Conservation (phyloP, 1,139 yeast species). For the Meyerozyma elateridarum region DNA sequence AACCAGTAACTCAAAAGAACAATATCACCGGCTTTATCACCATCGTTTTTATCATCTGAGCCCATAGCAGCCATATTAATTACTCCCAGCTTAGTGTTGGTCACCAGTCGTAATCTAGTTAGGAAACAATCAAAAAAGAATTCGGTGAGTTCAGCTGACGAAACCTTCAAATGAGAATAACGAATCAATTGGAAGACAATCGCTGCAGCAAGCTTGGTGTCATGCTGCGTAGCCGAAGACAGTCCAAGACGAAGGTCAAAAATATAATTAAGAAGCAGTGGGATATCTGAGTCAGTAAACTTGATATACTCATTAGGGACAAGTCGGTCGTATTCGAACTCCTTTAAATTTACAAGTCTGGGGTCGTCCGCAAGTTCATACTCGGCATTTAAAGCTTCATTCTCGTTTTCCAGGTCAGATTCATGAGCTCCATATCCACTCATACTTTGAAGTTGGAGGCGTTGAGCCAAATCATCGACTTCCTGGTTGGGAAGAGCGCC, state of each 20-base stretch:
- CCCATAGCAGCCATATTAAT: conserved; percentile 39
- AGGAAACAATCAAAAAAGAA: conserved; percentile 57
- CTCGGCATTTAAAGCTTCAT: conserved; percentile 4
- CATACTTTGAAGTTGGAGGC: conserved; percentile 50
- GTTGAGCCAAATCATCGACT: conserved; percentile 36
- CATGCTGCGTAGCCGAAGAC: conserved; percentile 37
- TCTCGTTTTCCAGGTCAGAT: conserved; percentile 21
- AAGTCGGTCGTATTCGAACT: conserved; percentile 45
- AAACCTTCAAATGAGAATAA: conserved; percentile 54
- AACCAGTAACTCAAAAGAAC: conserved; percentile 72
- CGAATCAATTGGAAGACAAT: conserved; percentile 62
- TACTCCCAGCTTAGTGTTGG: conserved; percentile 57
- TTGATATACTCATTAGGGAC: conserved; percentile 47
- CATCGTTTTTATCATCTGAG: conserved; percentile 17
- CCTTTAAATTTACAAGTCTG: conserved; percentile 24
- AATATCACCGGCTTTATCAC: conserved; percentile 54
- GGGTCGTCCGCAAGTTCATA: conserved; percentile 31
- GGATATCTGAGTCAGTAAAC: conserved; percentile 65
- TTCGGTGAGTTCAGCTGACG: conserved; percentile 50
- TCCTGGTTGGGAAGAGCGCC: conserved; percentile 19
- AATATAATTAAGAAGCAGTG: conserved; percentile 52
- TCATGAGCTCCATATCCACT: conserved; percentile 17
- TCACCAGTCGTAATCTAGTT: conserved; percentile 55
- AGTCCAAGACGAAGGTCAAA: conserved; percentile 34
- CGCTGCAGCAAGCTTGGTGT: conserved; percentile 64